A percentile compares a stretch with the other conserved stretches of the same genome.
Evolutionary conservation across 345 rosid genomes (phyloP).

Genomic region (Physaria fendleri): DNA sequence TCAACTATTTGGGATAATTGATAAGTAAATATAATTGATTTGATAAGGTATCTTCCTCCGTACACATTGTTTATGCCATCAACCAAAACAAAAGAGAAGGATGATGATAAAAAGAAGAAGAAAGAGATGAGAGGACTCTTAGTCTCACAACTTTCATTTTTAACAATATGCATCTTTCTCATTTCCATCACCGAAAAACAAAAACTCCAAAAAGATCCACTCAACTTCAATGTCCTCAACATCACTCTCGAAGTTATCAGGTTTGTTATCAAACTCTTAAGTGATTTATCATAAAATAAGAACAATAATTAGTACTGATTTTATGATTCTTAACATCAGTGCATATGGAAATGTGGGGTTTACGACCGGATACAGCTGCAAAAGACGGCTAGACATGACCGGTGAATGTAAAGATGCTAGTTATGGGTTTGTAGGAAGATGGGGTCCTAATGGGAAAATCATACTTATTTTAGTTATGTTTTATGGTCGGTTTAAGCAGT

Average conservation of each 20-base stretch:
- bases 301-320: not conserved
- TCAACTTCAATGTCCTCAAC: constrained; percentile 51
- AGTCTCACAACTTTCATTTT: constrained; percentile 40
- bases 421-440: constrained; percentile 45
- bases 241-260: constrained; percentile 58
- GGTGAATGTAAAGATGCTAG: constrained; percentile 33
- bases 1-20: not conserved
- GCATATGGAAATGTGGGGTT: constrained; percentile 71
- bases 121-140: constrained; percentile 15
- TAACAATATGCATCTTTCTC: constrained; percentile 40
- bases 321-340: constrained; percentile 18
- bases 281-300: no score
- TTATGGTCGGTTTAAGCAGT: constrained; percentile 50
- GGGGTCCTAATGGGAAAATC: constrained; percentile 46
- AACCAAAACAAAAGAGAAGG: not conserved
- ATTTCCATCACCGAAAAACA: constrained; percentile 47
- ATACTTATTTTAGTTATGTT: constrained; percentile 49
- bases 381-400: constrained; percentile 20
- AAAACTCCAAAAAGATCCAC: constrained; percentile 44
- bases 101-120: no score
- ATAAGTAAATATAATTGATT: not conserved
- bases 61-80: constrained; percentile 39
- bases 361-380: constrained; percentile 53
- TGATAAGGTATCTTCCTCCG: constrained; percentile 59
- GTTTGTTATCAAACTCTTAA: no score